These are phyloP conservation scores for Boechera retrofracta DNA, from an alignment of 345 rosid genomes.

Conservation along the genomic window DNA sequence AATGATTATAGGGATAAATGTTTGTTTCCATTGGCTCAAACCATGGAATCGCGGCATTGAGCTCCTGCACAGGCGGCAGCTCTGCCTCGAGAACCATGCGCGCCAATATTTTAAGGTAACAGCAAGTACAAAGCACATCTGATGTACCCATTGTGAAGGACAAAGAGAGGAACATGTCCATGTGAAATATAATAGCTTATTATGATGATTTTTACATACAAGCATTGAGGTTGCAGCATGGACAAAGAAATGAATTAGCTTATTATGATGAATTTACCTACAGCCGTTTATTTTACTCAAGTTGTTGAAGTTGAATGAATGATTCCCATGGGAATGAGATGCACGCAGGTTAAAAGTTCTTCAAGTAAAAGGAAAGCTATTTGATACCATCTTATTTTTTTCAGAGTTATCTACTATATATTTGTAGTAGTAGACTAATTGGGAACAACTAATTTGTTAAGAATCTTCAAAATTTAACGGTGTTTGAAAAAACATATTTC, in stretches of 20 bases:
- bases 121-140: slow-evolving; percentile 41
- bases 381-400: slow-evolving; percentile 9
- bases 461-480: slow-evolving; percentile 3
- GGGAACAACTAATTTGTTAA: slow-evolving; percentile 10
- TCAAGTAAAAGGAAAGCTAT: slow-evolving; percentile 13
- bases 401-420: background rate
- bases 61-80: slow-evolving; percentile 47
- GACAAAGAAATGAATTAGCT: slow-evolving; percentile 45
- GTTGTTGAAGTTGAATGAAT: slow-evolving; percentile 13
- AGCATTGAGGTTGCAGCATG: slow-evolving; percentile 31
- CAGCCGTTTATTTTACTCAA: slow-evolving; percentile 22
- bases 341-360: slow-evolving; percentile 28
- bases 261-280: slow-evolving; percentile 16
- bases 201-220: slow-evolving; percentile 14
- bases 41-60: slow-evolving; percentile 65
- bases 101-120: slow-evolving; percentile 45
- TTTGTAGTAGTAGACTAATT: background rate
- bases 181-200: slow-evolving; percentile 52
- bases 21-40: slow-evolving; percentile 57
- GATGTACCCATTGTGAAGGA: slow-evolving; percentile 57
- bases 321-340: slow-evolving; percentile 26
- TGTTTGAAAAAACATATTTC: background rate
- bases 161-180: slow-evolving; percentile 53
- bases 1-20: slow-evolving; percentile 45
- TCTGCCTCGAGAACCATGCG: slow-evolving; percentile 49